Base-by-base conservation (phyloP, 2,329 filamentous ascomycete genomes). In the Piedraia hortae region DNA sequence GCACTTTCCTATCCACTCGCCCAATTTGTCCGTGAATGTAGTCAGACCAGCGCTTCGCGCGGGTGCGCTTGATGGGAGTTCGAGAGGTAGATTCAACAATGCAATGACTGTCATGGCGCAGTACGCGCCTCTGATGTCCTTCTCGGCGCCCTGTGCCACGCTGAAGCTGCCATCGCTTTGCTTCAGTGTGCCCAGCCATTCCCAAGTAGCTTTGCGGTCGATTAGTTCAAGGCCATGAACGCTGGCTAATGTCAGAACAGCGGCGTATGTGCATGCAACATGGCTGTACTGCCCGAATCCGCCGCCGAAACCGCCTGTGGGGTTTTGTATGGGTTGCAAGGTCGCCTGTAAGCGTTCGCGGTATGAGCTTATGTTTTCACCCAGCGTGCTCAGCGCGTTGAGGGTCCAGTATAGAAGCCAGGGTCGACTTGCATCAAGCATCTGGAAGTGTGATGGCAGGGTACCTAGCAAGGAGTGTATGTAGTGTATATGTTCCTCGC, bases 351-450 rank as follows among this genome's bases (percentile, higher is more conserved):
- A 62, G 47, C 59, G 56, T 31, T 70, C 51, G 25, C 68, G 61
- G 44, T 75, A 82, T 24, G 42, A 37, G 5, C 48, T 51, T 17
- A 62, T 45, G 41, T 90, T 74, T 39, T 78, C 63, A 21, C 75
- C 78, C 21, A 97, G 50, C 15, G 80, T 53, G 12, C 59, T 53
- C 31, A 97, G 53, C 2, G 62, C 77, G 15, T 68, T 62, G 24
- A 93, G 53, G 23, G 62, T 72, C 85, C 85, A 97, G 50, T 91
- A 93, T 31, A 90, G 57, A 37, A 90, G 61, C 85, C 85, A 97
- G 6, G 85, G 80, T 24, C 82, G 57, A 40, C 73, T 80, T 14
- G 85, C 70, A 51, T 97, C 85, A 33, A 78, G 62, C 21, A 56
- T 57, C 23, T 69, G 64, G 45, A 71, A 90, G 3, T 51, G 52